phyloP scores from a whole-genome alignment of 495 filamentous ascomycete species.

The Rusavskia elegans region DNA sequence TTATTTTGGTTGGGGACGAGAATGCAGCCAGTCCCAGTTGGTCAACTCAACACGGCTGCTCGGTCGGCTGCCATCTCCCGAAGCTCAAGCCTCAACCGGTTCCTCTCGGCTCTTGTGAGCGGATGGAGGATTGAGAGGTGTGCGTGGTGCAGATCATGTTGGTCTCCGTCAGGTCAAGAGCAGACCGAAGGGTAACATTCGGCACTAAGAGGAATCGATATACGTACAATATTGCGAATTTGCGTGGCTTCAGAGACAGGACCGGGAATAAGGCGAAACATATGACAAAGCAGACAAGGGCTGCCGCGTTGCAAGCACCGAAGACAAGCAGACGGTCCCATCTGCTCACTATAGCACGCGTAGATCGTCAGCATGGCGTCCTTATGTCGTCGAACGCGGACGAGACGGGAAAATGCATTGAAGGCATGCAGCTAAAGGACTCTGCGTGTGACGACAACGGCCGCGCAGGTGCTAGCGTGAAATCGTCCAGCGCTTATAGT shows the following conservation, averaged over 20 bases:
- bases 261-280: conserved; percentile 82
- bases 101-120: neutral
- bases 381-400: neutral
- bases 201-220: too few relatives aligned
- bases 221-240: conserved; percentile 94
- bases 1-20: too few relatives aligned
- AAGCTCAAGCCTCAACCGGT: conserved; percentile 7
- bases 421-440: conserved; percentile 3
- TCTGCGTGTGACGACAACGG: conserved; percentile 18
- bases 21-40: neutral
- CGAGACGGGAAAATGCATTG: conserved; percentile 16
- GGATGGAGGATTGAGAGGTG: neutral
- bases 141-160: conserved; percentile 6
- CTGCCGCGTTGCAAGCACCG: conserved; percentile 77
- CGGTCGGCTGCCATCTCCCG: conserved; percentile 4
- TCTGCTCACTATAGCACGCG: conserved; percentile 55
- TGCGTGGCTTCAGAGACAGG: conserved; percentile 61
- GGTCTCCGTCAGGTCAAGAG: neutral
- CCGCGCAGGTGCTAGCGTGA: conserved; percentile 16
- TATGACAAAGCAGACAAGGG: conserved; percentile 77
- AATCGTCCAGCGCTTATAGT: conserved; percentile 11
- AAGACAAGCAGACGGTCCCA: conserved; percentile 95
- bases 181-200: neutral
- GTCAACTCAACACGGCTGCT: conserved; percentile 6
- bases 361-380: conserved; percentile 9